Conservation (phyloP, 1,284 basidiomycete species). For the Ceratobasidium sp. region DNA sequence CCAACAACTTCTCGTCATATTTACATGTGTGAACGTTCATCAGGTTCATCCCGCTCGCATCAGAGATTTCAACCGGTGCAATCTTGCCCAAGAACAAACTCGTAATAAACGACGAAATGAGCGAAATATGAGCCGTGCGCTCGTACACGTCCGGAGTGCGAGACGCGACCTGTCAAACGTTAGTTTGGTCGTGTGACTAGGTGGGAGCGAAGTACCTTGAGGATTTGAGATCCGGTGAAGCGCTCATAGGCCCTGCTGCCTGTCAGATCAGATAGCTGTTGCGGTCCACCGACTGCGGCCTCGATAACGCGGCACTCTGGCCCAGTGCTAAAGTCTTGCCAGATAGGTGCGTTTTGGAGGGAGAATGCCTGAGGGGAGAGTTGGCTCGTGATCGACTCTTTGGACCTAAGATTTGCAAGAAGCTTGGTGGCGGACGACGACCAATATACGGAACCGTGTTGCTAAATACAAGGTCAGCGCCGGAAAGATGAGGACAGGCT, state of each 20-base stretch:
- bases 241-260: constrained; percentile 84
- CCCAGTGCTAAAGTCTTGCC: constrained; percentile 90
- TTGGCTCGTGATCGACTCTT: constrained; percentile 60
- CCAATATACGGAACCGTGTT: constrained; percentile 94
- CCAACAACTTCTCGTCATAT: constrained; percentile 69
- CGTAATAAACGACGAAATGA: constrained; percentile 84
- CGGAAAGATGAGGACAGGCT: neutral
- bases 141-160: constrained; percentile 63
- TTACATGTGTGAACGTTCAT: constrained; percentile 73
- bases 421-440: constrained; percentile 61
- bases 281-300: constrained; percentile 68
- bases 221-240: constrained; percentile 87
- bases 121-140: constrained; percentile 72
- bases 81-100: constrained; percentile 75
- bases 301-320: constrained; percentile 76
- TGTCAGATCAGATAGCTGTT: constrained; percentile 73
- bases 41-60: constrained; percentile 92
- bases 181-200: neutral
- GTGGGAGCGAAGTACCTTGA: constrained; percentile 57
- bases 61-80: constrained; percentile 76
- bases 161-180: neutral
- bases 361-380: constrained; percentile 72
- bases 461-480: constrained; percentile 54
- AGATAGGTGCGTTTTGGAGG: constrained; percentile 76
- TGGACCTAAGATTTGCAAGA: constrained; percentile 63